phyloP scores from a whole-genome alignment of 2,329 filamentous ascomycete species.

The Pyricularia pennisetigena region DNA sequence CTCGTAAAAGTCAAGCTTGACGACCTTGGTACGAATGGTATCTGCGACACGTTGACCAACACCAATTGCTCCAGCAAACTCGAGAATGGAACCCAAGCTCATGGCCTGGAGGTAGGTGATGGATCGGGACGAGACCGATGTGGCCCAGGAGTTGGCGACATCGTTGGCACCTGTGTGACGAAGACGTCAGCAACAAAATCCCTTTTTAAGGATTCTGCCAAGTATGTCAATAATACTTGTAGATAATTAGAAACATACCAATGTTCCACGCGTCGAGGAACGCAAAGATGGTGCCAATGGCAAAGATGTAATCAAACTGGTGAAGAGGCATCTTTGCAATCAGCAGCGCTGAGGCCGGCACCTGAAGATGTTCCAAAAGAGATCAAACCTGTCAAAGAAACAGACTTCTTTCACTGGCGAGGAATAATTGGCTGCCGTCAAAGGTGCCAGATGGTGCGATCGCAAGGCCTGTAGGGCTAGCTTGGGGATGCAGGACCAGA shows the following conservation, averaged over 20 bases:
- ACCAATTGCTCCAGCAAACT: constrained; percentile 50
- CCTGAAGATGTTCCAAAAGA: neutral
- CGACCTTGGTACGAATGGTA: constrained; percentile 51
- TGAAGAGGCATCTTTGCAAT: constrained; percentile 21
- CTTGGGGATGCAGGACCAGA: neutral
- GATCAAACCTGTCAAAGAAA: neutral
- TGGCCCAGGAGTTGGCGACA: constrained; percentile 72
- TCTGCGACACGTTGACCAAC: constrained; percentile 51
- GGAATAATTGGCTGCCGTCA: neutral
- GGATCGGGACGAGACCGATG: constrained; percentile 60
- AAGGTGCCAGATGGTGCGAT: neutral
- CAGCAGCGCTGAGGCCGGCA: neutral
- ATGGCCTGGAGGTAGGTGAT: constrained; percentile 51
- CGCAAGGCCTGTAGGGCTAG: neutral
- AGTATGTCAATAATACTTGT: no score
- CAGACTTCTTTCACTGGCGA: neutral
- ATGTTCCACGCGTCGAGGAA: constrained; percentile 60
- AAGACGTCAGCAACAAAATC: constrained; percentile 4
- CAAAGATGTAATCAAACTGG: constrained; percentile 54
- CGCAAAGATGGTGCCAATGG: constrained; percentile 54
- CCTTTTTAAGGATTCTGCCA: no score
- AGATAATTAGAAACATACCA: constrained; percentile 30
- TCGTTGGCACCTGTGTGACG: constrained; percentile 37
- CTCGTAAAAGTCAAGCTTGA: constrained; percentile 36
- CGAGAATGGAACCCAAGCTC: constrained; percentile 47